Evolutionary conservation across 2,329 filamentous ascomycete genomes (phyloP).

Genomic region (Trichophyton verrucosum): DNA sequence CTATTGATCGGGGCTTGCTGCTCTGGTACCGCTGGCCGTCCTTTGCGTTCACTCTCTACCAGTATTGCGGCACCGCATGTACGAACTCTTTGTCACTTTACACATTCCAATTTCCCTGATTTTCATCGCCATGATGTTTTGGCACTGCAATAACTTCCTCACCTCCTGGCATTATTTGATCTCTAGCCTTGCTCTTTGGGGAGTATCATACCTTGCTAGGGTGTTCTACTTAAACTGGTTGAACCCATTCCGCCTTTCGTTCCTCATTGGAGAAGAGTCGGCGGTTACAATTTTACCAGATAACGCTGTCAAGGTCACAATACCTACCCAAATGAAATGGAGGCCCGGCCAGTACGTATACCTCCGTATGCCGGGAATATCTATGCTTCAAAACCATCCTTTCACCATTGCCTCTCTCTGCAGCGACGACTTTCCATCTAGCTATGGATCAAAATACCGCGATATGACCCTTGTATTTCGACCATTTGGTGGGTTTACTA

Average conservation of each 20-base stretch:
- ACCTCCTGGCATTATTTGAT: conserved; percentile 84
- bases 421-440: conserved; percentile 83
- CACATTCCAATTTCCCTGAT: conserved; percentile 71
- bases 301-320: conserved; percentile 89
- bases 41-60: conserved; percentile 77
- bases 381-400: conserved; percentile 81
- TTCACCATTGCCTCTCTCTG: conserved; percentile 91
- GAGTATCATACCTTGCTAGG: conserved; percentile 58
- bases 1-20: conserved; percentile 77
- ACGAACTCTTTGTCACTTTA: conserved; percentile 72
- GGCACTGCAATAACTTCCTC: conserved; percentile 89
- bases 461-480: conserved; percentile 88
- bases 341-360: conserved; percentile 91
- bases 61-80: conserved; percentile 60
- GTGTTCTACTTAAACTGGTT: conserved; percentile 84
- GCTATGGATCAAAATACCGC: conserved; percentile 74
- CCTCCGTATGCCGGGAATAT: conserved; percentile 84
- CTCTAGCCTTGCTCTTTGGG: conserved; percentile 67
- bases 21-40: conserved; percentile 63
- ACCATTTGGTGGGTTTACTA: conserved; percentile 82
- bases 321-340: conserved; percentile 88
- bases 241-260: conserved; percentile 64
- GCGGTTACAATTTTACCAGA: conserved; percentile 81
- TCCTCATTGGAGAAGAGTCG: conserved; percentile 81
- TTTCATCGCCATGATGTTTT: conserved; percentile 78